Percentiles rank a stretch among this genome's conserved stretches.
Evolutionary conservation across 1,284 basidiomycete genomes (phyloP).

Genomic region (Cutaneotrichosporon spelunceum): DNA sequence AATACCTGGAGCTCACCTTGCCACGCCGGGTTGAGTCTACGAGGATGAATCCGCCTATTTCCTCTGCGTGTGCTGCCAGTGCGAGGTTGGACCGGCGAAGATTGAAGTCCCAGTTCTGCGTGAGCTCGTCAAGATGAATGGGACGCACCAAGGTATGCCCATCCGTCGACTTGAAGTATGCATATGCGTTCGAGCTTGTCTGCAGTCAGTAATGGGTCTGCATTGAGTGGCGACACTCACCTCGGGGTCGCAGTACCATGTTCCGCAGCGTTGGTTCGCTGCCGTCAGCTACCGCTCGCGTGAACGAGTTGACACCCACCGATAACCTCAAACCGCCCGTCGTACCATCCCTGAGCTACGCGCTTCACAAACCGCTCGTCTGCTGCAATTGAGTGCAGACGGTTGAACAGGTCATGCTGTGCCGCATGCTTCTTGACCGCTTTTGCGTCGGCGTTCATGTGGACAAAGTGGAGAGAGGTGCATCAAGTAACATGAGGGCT

Average conservation of each 20-base stretch:
- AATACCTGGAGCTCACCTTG: conserved; percentile 55
- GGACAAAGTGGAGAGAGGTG: not conserved
- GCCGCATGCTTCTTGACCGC: conserved; percentile 45
- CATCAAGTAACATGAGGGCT: conserved; percentile 7
- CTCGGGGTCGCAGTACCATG: conserved; percentile 81
- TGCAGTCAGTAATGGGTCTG: conserved; percentile 27
- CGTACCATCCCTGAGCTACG: conserved; percentile 58
- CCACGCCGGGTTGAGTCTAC: conserved; percentile 92
- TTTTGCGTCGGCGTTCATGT: conserved; percentile 25
- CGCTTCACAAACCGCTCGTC: conserved; percentile 68
- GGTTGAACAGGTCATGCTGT: conserved; percentile 68
- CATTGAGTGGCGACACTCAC: conserved; percentile 37
- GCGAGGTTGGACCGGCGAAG: conserved; percentile 81
- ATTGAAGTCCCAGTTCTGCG: conserved; percentile 73
- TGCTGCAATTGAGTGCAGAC: conserved; percentile 76
- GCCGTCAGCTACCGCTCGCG: not conserved
- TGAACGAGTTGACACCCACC: conserved; percentile 27
- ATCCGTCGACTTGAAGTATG: conserved; percentile 97
- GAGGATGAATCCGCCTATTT: conserved; percentile 67
- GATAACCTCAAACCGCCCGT: conserved; percentile 39
- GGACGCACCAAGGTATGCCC: conserved; percentile 67
- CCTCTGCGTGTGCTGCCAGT: conserved; percentile 61
- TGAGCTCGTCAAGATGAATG: not conserved
- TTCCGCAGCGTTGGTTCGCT: conserved; percentile 88
- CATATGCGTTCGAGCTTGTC: conserved; percentile 49